These are phyloP conservation scores for Lecanicillium sp. DNA, from an alignment of 2,329 filamentous ascomycete species.

Conservation along the genomic window DNA sequence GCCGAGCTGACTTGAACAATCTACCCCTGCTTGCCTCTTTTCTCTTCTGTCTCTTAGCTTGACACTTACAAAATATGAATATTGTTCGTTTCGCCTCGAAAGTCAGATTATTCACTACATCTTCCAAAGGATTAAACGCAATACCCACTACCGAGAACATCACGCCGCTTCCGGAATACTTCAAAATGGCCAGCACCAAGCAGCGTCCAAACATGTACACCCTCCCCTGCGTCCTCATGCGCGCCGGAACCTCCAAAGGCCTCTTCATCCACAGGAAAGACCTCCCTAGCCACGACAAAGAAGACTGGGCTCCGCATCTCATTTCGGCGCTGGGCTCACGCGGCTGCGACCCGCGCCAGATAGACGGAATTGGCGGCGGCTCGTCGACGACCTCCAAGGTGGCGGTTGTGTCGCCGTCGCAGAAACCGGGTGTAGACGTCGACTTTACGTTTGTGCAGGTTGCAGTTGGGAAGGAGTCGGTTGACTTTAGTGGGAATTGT, in stretches of 20 bases:
- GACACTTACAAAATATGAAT: no score
- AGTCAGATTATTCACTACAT: no score
- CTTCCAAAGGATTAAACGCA: no score
- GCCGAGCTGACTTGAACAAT: no score
- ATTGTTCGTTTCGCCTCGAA: no score
- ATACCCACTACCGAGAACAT: no score
- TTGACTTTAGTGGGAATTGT: slow-evolving; percentile 54
- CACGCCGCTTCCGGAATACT: no score
- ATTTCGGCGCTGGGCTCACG: slow-evolving; percentile 44
- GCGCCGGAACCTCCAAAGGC: slow-evolving; percentile 55
- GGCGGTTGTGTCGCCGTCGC: slow-evolving; percentile 39
- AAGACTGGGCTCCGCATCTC: slow-evolving; percentile 44
- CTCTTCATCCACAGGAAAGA: slow-evolving; percentile 47
- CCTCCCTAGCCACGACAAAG: slow-evolving; percentile 34
- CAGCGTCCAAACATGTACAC: slow-evolving; percentile 9
- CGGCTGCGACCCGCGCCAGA: slow-evolving; percentile 46
- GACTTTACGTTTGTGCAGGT: slow-evolving; percentile 58
- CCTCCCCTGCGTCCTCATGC: slow-evolving; percentile 48
- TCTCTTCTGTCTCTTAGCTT: no score
- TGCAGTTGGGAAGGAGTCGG: slow-evolving; percentile 42
- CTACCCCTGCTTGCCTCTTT: no score
- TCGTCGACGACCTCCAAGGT: slow-evolving; percentile 55
- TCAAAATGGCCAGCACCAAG: no score
- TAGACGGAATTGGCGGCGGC: slow-evolving; percentile 55
- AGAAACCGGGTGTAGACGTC: slow-evolving; percentile 38